Base-by-base conservation (phyloP, 75 land plant genomes). In the Pinus taeda region DNA sequence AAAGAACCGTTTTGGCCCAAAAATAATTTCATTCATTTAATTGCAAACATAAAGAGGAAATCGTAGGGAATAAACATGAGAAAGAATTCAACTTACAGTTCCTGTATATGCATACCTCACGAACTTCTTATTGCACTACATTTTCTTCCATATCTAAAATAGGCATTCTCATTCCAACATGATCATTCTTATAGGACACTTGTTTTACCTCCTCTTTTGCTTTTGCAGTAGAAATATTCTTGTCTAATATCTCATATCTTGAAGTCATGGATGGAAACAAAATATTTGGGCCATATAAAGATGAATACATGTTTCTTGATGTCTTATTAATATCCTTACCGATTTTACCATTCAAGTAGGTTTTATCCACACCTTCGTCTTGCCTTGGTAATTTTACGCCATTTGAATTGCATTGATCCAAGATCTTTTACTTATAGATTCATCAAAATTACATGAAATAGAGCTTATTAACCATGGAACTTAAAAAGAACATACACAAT, bases 1-100 rank as follows among this genome's bases (percentile, higher is more conserved):
- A 61, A 80, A 70, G 74, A 24, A 6, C 20, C 73, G 61, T 76
- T 80, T 90, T 90, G 78, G 65, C 74, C 6, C 73, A 49, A 30
- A 57, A 33, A 42, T 69, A 6, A 69, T 20, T 37, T 39, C 42
- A 45, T 39, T 69, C 18, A 42, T 0, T 18, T 64, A 67, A 29
- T 66, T 67, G 45, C 20, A 39, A 67, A 67, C 39, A 67, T 15
- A 33, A 37, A 67, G 71, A 66, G 49, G 45, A 37, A 45, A 49
- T 6, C n/a, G 7, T 37, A 17, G 49, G 45, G 71, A 39, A 3
- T 69, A 9, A 42, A 42, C n/a, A 69, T 39, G 21, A 42, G 13
- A 69, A 65, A 15, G 2, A 15, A 42, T 18, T 64, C n/a, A 67
- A 67, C 39, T 67, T 42, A 12, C 22, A 69, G 42, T 69, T 42